Evolutionary conservation across 768 basidiomycete genomes (phyloP), one percentile per base, ranked within the genome.

Genomic region (Termitomyces sp.): DNA sequence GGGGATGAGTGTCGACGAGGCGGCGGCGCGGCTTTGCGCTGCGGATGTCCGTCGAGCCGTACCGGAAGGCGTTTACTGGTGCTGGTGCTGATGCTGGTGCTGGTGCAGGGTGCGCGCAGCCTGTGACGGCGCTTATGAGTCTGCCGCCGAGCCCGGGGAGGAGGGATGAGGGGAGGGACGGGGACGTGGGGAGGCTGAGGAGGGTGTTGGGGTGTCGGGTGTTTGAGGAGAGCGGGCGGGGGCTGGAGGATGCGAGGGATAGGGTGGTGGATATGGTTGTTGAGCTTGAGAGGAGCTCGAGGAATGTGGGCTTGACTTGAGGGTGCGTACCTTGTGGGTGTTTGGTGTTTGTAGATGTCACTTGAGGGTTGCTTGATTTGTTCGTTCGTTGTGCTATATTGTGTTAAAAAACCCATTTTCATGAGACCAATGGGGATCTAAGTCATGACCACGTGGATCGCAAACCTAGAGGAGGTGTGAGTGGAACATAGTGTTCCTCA

Each of bases 211-310:
- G 86, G 14, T 73, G 66, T 65, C 66, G 77, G 55, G 75, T 69
- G 55, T 81, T 76, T 64, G 79, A 81, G 51, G 62, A 65, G 57
- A 58, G 36, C 58, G 64, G 63, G n/a, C n/a, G n/a, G 34, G 68
- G 69, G 27, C 68, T 91, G 53, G 90, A 92, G 68, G 89, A 91
- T 59, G 89, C 89, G 47, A 78, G 86, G 56, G 91, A 92, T 69
- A 72, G 79, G n/a, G 85, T 85, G 36, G 88, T 91, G 47, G 91
- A 93, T 72, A 76, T n/a, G n/a, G n/a, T n/a, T n/a, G n/a, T n/a
- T n/a, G n/a, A n/a, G n/a, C n/a, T n/a, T n/a, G n/a, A n/a, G n/a
- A n/a, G n/a, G n/a, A n/a, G n/a, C n/a, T n/a, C n/a, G n/a, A n/a
- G n/a, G n/a, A n/a, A n/a, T n/a, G n/a, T n/a, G n/a, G n/a, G n/a